Base-by-base conservation (phyloP, 768 basidiomycete genomes). In the Naematelia aurantialba region DNA sequence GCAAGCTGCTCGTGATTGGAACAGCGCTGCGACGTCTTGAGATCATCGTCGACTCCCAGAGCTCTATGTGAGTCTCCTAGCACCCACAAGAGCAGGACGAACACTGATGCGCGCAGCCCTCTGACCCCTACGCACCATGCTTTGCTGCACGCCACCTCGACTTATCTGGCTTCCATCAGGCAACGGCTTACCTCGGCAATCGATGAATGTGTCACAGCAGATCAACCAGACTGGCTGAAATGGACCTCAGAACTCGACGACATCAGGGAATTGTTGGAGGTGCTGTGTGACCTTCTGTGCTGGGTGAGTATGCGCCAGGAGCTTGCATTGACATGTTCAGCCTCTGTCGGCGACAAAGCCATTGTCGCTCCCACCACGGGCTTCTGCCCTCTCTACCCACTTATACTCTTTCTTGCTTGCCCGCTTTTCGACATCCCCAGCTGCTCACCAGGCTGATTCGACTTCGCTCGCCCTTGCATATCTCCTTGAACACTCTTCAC, bases 91-190 rank as follows among this genome's bases (percentile, higher is more conserved):
- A 39, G 24, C 11, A 48, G 46, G 54, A 55, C 12, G 14, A 52
- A 26, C 21, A n/a, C 26, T 29, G 5, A 22, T n/a, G 21, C 2
- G 13, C 45, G 3, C 27, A 73, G 71, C 8, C 62, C 64, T 1
- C 42, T 67, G 10, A 73, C 71, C 0, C 62, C 69, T 0, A 73
- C 71, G 4, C 71, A 73, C 59, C 71, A 73, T 48, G 71, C 69
- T 17, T 47, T 73, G 0, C 51, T 73, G 21, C 66, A 73, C 45
- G 66, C 60, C 1, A 27, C 68, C 3, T 62, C 67, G 29, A 68
- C 67, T 1, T 67, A 65, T 45, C 45, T 70, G 11, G 61, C 66
- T 0, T 67, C 59, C 60, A 59, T 70, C 56, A 68, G 69, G 49
- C 51, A 63, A n/a, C 54, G 60, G 4, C 46, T 72, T 21, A 52